Percentiles rank a stretch among this genome's conserved stretches.
phyloP scores from a whole-genome alignment of 345 rosid genomes.

The Corchorus olitorius region DNA sequence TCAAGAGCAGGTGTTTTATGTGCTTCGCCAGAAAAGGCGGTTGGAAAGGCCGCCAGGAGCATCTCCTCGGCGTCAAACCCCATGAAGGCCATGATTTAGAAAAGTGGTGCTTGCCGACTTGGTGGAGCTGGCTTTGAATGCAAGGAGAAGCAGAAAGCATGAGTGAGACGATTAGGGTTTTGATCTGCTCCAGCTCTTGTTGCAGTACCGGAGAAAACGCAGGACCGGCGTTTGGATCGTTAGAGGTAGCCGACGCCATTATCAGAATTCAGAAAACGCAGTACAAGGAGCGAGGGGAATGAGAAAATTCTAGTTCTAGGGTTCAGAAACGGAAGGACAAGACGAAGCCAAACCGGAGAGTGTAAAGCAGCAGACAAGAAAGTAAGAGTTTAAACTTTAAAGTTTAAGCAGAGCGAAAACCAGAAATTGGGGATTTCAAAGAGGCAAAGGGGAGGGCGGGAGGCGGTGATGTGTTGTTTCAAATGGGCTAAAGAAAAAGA shows the following conservation, averaged over 20 bases:
- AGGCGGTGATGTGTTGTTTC: too few relatives aligned
- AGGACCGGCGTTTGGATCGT: constrained; percentile 39
- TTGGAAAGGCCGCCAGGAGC: constrained; percentile 72
- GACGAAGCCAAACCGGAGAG: neutral
- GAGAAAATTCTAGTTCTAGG: neutral
- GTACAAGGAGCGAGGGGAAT: too few relatives aligned
- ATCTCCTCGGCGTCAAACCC: constrained; percentile 68
- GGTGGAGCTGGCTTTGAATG: constrained; percentile 92
- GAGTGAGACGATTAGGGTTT: constrained; percentile 73
- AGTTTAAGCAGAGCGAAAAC: too few relatives aligned
- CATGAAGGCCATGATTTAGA: constrained; percentile 44
- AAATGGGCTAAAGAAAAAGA: too few relatives aligned
- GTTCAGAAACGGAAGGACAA: neutral
- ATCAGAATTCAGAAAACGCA: neutral
- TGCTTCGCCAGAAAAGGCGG: constrained; percentile 92
- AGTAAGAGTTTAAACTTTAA: too few relatives aligned
- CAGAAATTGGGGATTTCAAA: too few relatives aligned
- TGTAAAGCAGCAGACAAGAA: neutral
- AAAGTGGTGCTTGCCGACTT: too few relatives aligned
- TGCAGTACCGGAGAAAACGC: constrained; percentile 45
- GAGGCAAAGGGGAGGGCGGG: too few relatives aligned
- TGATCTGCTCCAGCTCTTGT: constrained; percentile 83
- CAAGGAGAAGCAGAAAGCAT: constrained; percentile 79
- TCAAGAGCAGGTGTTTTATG: constrained; percentile 65
- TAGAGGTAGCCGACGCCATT: constrained; percentile 74